phyloP scores from a whole-genome alignment of 2,329 filamentous ascomycete genomes.

The Chaetomium strumarium region DNA sequence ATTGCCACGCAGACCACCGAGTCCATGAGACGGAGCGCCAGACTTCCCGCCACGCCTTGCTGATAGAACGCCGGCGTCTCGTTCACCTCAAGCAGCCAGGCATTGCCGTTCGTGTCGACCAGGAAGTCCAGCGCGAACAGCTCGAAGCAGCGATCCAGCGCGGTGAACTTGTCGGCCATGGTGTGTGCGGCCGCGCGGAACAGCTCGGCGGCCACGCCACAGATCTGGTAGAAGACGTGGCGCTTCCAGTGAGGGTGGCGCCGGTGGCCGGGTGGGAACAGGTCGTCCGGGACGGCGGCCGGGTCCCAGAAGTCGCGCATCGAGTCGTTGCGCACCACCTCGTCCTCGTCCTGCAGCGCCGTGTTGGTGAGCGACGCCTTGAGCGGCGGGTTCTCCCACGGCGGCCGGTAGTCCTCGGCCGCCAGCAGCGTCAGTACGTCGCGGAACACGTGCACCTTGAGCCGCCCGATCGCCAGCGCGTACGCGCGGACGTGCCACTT shows the following conservation, averaged over 20 bases:
- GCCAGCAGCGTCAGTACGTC: constrained; percentile 35
- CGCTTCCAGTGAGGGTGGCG: constrained; percentile 29
- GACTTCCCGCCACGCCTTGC: constrained; percentile 29
- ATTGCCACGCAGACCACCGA: constrained; percentile 30
- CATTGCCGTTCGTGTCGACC: constrained; percentile 28
- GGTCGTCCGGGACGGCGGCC: constrained; percentile 20
- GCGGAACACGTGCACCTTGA: constrained; percentile 34
- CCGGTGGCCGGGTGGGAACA: constrained; percentile 23
- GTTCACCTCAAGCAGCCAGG: constrained; percentile 35
- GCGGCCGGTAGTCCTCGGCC: constrained; percentile 31
- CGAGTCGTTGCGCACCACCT: constrained; percentile 28
- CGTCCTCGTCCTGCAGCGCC: constrained; percentile 32
- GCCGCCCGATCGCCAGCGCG: constrained; percentile 32
- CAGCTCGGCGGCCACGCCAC: constrained; percentile 30
- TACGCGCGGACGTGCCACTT: constrained; percentile 37
- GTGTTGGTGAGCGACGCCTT: constrained; percentile 35
- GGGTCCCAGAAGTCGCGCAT: constrained; percentile 33
- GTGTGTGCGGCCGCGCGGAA: constrained; percentile 33
- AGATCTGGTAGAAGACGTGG: constrained; percentile 32
- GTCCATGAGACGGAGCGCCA: constrained; percentile 33
- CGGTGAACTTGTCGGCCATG: constrained; percentile 36
- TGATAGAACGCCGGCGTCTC: constrained; percentile 36
- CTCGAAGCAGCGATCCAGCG: constrained; percentile 34
- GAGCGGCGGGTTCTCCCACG: constrained; percentile 32
- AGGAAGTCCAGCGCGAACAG: constrained; percentile 35